Conservation (phyloP, 257 asterid genomes). For the Forsythia suspensa region DNA sequence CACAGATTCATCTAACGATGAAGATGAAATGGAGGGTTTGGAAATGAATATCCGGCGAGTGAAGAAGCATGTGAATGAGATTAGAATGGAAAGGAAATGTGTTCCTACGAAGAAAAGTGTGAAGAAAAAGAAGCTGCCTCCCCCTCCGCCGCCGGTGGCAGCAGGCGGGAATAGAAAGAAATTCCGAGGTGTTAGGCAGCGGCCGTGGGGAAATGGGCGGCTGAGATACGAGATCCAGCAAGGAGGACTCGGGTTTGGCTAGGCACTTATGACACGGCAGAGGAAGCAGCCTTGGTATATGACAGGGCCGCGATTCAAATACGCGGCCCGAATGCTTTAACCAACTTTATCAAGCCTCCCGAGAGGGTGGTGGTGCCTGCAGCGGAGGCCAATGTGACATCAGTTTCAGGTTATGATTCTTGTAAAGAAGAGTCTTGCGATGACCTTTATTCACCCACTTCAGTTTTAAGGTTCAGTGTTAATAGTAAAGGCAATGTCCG, state of each 20-base stretch:
- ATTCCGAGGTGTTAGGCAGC: constrained; percentile 70
- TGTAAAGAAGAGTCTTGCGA: constrained; percentile 31
- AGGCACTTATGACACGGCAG: constrained; percentile 74
- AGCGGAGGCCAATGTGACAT: not conserved
- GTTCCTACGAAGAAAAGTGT: not conserved
- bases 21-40: constrained; percentile 8
- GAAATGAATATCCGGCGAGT: constrained; percentile 17
- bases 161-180: constrained; percentile 29
- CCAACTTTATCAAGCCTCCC: constrained; percentile 52
- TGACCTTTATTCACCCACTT: constrained; percentile 49
- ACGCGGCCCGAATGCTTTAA: constrained; percentile 58
- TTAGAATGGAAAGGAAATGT: constrained; percentile 33
- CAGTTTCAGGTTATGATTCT: constrained; percentile 37
- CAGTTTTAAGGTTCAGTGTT: constrained; percentile 39
- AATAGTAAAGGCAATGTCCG: not conserved
- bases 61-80: constrained; percentile 50
- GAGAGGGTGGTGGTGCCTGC: not conserved
- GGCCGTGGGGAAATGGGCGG: constrained; percentile 91
- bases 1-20: constrained; percentile 71
- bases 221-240: constrained; percentile 77
- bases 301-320: constrained; percentile 58
- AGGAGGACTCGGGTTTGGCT: constrained; percentile 59
- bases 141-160: not conserved
- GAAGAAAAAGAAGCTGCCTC: constrained; percentile 17
- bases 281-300: constrained; percentile 75